Evolutionary conservation across 495 filamentous ascomycete genomes (phyloP).

Genomic region (Talaromyces liani): DNA sequence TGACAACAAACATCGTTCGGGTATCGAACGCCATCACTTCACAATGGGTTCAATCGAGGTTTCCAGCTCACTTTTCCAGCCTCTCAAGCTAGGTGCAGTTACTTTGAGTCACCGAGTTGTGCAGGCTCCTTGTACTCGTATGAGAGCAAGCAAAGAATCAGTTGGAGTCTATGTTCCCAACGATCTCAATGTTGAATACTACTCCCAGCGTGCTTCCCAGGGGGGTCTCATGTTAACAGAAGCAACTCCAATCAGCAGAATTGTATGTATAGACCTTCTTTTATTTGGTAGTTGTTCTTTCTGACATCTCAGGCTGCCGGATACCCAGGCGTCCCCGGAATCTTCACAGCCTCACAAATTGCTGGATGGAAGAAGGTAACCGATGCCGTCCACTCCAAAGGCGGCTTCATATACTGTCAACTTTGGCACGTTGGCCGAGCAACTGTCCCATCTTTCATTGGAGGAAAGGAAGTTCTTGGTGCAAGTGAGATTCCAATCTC

Average conservation of each 20-base stretch:
- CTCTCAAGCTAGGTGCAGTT: constrained; percentile 38
- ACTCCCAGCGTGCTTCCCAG: constrained; percentile 42
- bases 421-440: constrained; percentile 62
- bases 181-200: constrained; percentile 38
- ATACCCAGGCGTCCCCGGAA: constrained; percentile 52
- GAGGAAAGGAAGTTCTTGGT: constrained; percentile 18
- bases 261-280: constrained; percentile 11
- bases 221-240: constrained; percentile 50
- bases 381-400: constrained; percentile 57
- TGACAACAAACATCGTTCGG: neutral
- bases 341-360: constrained; percentile 55
- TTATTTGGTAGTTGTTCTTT: neutral
- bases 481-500: constrained; percentile 28
- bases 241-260: constrained; percentile 49
- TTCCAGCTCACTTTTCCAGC: constrained; percentile 41
- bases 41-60: constrained; percentile 23
- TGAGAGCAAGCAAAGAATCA: constrained; percentile 34
- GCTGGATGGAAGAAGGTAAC: constrained; percentile 55
- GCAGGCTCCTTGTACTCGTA: constrained; percentile 46
- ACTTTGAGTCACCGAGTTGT: constrained; percentile 43
- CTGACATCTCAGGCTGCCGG: constrained; percentile 35
- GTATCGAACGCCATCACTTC: neutral
- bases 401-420: constrained; percentile 57
- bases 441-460: constrained; percentile 27
- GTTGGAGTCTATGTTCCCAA: constrained; percentile 22